Evolutionary conservation across 2,329 filamentous ascomycete species (phyloP).

Genomic region (Myotisia sp.): DNA sequence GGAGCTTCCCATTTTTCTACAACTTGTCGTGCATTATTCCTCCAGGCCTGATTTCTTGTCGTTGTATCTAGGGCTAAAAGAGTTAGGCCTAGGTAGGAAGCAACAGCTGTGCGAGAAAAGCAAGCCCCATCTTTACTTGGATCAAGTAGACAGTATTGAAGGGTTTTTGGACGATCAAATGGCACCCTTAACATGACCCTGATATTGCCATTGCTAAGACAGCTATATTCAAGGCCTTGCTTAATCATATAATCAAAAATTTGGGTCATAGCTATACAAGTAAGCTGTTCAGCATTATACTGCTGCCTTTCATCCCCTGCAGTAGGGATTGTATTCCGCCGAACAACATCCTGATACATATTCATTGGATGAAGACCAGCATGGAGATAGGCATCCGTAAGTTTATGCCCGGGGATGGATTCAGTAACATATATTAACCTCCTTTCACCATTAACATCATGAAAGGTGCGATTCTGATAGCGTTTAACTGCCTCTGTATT

Average conservation of each 20-base stretch:
- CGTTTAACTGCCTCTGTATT: background rate
- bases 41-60: constrained; percentile 3
- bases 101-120: constrained; percentile 4
- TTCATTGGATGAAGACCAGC: background rate
- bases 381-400: background rate
- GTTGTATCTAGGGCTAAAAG: constrained; percentile 4
- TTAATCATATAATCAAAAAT: constrained; percentile 8
- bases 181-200: constrained; percentile 5
- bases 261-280: constrained; percentile 6
- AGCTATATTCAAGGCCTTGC: constrained; percentile 7
- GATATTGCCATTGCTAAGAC: constrained; percentile 3
- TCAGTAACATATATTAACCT: constrained; percentile 5
- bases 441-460: background rate
- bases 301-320: constrained; percentile 3
- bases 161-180: constrained; percentile 5
- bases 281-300: constrained; percentile 4
- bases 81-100: constrained; percentile 2
- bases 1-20: constrained; percentile 4
- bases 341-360: constrained; percentile 7
- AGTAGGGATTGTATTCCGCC: constrained; percentile 2
- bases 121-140: constrained; percentile 3
- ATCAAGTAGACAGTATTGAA: constrained; percentile 3
- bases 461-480: constrained; percentile 5
- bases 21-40: background rate
- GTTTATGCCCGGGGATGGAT: constrained; percentile 7